A percentile compares a stretch with the other conserved stretches of the same genome.
phyloP scores from a whole-genome alignment of 805 yeast species.

The Kodamaea fukazawae region DNA sequence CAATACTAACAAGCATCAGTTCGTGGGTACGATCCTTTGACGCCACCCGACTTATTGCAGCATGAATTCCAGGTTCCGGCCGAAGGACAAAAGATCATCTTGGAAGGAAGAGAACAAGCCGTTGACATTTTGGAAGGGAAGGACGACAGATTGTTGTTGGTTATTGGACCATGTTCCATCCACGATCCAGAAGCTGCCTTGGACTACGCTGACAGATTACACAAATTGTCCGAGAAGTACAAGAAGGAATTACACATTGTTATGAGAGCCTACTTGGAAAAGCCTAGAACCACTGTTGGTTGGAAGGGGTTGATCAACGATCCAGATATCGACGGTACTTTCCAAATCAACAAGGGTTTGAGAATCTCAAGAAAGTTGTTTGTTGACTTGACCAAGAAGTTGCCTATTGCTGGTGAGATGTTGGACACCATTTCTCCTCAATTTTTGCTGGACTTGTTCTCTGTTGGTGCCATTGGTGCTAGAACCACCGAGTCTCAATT shows the following conservation, averaged over 20 bases:
- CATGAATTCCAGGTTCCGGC: conserved; percentile 74
- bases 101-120: conserved; percentile 74
- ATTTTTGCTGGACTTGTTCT: conserved; percentile 86
- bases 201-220: conserved; percentile 75
- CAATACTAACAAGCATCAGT: conserved; percentile 20
- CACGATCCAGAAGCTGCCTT: conserved; percentile 92
- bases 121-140: conserved; percentile 70
- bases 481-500: conserved; percentile 98
- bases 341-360: conserved; percentile 92
- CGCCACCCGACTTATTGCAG: conserved; percentile 92
- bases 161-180: conserved; percentile 96
- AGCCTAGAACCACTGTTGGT: conserved; percentile 98
- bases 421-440: conserved; percentile 97
- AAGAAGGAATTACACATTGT: conserved; percentile 77
- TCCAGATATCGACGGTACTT: conserved; percentile 91
- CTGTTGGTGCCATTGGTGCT: conserved; percentile 98
- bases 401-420: conserved; percentile 98
- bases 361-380: conserved; percentile 85
- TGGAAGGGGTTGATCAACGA: conserved; percentile 98
- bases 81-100: conserved; percentile 57
- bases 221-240: conserved; percentile 56
- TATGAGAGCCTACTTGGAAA: conserved; percentile 97
- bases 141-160: conserved; percentile 84
- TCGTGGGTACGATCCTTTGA: conserved; percentile 87
- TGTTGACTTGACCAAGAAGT: conserved; percentile 71